A percentile compares a stretch with the other conserved stretches of the same genome.
Evolutionary conservation across 2,329 filamentous ascomycete genomes (phyloP).

Genomic region (Cladophialophora yegresii): DNA sequence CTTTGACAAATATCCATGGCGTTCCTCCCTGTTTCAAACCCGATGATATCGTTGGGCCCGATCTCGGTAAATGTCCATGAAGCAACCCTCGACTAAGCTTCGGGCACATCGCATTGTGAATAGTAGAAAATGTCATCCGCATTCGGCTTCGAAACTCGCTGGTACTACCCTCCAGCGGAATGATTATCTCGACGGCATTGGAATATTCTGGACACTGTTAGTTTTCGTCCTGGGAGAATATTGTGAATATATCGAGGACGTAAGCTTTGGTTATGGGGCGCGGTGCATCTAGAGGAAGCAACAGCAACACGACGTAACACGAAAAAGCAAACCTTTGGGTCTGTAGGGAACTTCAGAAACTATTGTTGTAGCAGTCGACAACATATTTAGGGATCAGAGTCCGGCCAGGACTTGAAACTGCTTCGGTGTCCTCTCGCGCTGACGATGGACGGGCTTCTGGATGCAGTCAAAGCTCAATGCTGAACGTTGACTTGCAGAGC

Average conservation of each 20-base stretch:
- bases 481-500: too few species aligned
- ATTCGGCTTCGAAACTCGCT: conserved; percentile 37
- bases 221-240: neutral
- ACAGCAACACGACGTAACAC: too few species aligned
- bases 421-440: too few species aligned
- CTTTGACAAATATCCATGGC: conserved; percentile 39
- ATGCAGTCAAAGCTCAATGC: too few species aligned
- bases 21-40: conserved; percentile 40
- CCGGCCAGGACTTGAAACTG: too few species aligned
- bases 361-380: too few species aligned
- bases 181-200: conserved; percentile 38
- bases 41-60: conserved; percentile 40
- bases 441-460: too few species aligned
- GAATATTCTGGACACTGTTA: conserved; percentile 38
- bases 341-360: too few species aligned
- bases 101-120: conserved; percentile 37
- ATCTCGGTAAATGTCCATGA: conserved; percentile 45
- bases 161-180: conserved; percentile 40
- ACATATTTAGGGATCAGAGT: too few species aligned
- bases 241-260: conserved; percentile 37
- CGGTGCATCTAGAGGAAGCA: too few species aligned
- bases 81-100: conserved; percentile 34
- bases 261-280: too few species aligned
- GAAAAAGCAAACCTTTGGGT: too few species aligned
- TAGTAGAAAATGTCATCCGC: conserved; percentile 42